Conservation (phyloP, 805 yeast genomes). For the Suhomyces kilbournensis region DNA sequence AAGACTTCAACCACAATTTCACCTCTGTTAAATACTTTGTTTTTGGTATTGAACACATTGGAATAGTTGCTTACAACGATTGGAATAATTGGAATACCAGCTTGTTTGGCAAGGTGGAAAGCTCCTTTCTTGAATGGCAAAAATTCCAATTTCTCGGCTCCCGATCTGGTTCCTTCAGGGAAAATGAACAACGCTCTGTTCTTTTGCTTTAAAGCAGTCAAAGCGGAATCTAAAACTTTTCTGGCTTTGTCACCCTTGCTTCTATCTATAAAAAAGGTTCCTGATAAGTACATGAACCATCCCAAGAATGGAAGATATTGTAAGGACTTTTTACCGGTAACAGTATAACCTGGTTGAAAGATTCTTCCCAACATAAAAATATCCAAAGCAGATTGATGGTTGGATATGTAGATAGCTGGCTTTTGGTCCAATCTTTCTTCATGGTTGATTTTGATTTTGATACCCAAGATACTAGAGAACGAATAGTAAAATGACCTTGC, state of each 20-base stretch:
- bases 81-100: constrained; percentile 86
- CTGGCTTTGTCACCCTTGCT: constrained; percentile 72
- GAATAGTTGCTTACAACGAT: constrained; percentile 85
- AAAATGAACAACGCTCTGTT: constrained; percentile 82
- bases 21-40: constrained; percentile 71
- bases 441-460: constrained; percentile 66
- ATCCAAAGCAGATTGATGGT: constrained; percentile 91
- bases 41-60: constrained; percentile 58
- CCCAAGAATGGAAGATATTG: constrained; percentile 88
- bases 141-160: constrained; percentile 60
- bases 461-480: constrained; percentile 61
- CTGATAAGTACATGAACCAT: constrained; percentile 92
- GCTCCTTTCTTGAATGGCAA: constrained; percentile 97
- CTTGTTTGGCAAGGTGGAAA: constrained; percentile 94
- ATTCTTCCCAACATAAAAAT: constrained; percentile 74
- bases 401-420: constrained; percentile 81
- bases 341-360: constrained; percentile 86
- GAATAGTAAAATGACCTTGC: constrained; percentile 75
- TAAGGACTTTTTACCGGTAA: constrained; percentile 85
- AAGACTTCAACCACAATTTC: constrained; percentile 74
- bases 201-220: constrained; percentile 54
- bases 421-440: constrained; percentile 50
- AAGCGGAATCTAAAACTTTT: constrained; percentile 68
- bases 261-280: constrained; percentile 89
- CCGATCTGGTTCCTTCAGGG: constrained; percentile 97